Percentiles rank a stretch among this genome's conserved stretches.
phyloP scores from a whole-genome alignment of 345 rosid species.

The Brassica incana region DNA sequence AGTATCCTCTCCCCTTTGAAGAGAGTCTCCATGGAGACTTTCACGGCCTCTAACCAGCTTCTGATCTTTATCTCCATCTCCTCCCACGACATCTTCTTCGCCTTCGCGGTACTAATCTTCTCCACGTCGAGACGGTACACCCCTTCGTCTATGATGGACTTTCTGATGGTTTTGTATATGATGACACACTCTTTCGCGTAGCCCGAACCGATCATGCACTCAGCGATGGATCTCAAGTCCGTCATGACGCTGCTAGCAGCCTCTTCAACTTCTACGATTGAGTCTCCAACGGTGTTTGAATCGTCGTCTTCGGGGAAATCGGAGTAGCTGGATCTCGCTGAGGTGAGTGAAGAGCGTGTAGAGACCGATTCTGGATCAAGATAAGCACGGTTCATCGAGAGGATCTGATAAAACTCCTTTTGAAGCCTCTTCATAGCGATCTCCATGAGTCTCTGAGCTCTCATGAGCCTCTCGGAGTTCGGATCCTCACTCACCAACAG shows the following conservation, averaged over 20 bases:
- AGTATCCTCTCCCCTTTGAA: constrained; percentile 69
- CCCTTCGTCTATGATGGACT: constrained; percentile 79
- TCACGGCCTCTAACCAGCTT: constrained; percentile 66
- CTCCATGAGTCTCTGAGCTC: constrained; percentile 58
- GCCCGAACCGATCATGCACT: constrained; percentile 82
- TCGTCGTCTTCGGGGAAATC: constrained; percentile 38
- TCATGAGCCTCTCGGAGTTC: constrained; percentile 45
- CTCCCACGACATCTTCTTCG: constrained; percentile 67
- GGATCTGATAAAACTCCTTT: constrained; percentile 72
- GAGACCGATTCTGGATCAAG: constrained; percentile 79
- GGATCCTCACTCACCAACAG: constrained; percentile 36
- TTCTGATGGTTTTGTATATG: constrained; percentile 58
- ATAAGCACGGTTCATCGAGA: constrained; percentile 61
- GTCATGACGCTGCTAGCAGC: constrained; percentile 54
- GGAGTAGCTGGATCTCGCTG: constrained; percentile 54
- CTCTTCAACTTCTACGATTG: constrained; percentile 54
- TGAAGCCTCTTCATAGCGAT: constrained; percentile 72
- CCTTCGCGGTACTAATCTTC: constrained; percentile 42
- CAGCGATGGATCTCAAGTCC: constrained; percentile 73
- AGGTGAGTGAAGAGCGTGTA: constrained; percentile 56
- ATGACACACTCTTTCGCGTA: constrained; percentile 68
- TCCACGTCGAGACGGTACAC: constrained; percentile 68
- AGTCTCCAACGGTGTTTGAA: constrained; percentile 35
- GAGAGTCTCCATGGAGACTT: constrained; percentile 54
- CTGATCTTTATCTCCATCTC: constrained; percentile 55